A percentile compares a stretch with the other conserved stretches of the same genome.
Conservation (phyloP, 2,329 filamentous ascomycete species). For the Talaromyces sp. region DNA sequence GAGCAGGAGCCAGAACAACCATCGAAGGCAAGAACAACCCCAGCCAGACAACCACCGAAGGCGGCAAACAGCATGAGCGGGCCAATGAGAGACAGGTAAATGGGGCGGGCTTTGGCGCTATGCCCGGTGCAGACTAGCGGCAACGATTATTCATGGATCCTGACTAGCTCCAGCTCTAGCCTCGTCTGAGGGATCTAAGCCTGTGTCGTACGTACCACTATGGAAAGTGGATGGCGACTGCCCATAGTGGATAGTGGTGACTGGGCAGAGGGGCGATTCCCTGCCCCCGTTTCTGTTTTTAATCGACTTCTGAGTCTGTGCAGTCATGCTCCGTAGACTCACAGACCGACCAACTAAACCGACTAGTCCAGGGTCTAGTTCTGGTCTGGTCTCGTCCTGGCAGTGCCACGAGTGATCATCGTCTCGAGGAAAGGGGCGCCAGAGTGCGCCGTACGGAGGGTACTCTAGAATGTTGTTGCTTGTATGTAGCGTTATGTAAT, state of each 20-base stretch:
- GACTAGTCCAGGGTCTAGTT: slow-evolving; percentile 12
- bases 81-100: background rate
- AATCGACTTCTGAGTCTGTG: slow-evolving; percentile 4
- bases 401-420: slow-evolving; percentile 14
- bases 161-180: slow-evolving; percentile 5
- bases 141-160: background rate
- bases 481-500: background rate
- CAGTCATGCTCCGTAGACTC: slow-evolving; percentile 12
- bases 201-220: background rate
- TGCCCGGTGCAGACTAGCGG: background rate
- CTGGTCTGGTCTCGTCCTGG: background rate
- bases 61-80: background rate
- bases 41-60: slow-evolving; percentile 9
- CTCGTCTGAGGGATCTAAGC: background rate
- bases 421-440: background rate
- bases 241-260: background rate
- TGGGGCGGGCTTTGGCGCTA: background rate
- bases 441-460: background rate
- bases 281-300: slow-evolving; percentile 9
- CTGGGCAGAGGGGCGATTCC: background rate
- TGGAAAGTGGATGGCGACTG: background rate
- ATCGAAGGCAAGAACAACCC: slow-evolving; percentile 4
- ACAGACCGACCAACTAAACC: background rate
- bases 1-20: slow-evolving; percentile 10
- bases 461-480: background rate